phyloP scores from a whole-genome alignment of 202 grass and related monocot genomes.

The Hordeum pubiflorum region DNA sequence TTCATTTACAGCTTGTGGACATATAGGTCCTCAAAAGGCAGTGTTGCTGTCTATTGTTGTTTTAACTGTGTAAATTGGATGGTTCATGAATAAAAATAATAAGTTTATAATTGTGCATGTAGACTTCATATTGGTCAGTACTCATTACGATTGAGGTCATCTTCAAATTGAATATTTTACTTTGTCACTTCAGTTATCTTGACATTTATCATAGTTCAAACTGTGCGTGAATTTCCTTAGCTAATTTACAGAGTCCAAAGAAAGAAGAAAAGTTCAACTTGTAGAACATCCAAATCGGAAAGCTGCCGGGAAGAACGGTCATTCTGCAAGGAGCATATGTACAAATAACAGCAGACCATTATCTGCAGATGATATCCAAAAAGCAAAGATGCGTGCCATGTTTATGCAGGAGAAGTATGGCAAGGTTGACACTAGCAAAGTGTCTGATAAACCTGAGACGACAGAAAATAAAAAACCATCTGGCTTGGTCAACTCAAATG shows the following conservation, averaged over 20 bases:
- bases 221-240: slow-evolving; percentile 51
- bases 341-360: slow-evolving; percentile 71
- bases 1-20: neutral
- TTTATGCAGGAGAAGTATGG: slow-evolving; percentile 92
- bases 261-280: slow-evolving; percentile 77
- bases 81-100: neutral
- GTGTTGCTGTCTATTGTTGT: neutral
- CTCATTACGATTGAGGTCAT: neutral
- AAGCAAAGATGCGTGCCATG: slow-evolving; percentile 93
- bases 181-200: neutral
- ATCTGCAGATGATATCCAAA: slow-evolving; percentile 98
- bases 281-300: slow-evolving; percentile 77
- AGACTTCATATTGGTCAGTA: neutral
- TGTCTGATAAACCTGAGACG: slow-evolving; percentile 28
- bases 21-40: neutral
- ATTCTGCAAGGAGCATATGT: slow-evolving; percentile 39
- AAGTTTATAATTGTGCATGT: neutral
- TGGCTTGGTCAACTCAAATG: slow-evolving; percentile 10
- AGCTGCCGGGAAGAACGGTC: slow-evolving; percentile 41
- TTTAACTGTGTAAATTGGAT: slow-evolving; percentile 7
- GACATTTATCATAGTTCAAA: slow-evolving; percentile 4
- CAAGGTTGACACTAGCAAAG: slow-evolving; percentile 46
- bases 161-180: slow-evolving; percentile 1
- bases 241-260: slow-evolving; percentile 70
- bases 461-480: slow-evolving; percentile 28